phyloP scores from a whole-genome alignment of 2,329 filamentous ascomycete species.

The Onygenales sp. region DNA sequence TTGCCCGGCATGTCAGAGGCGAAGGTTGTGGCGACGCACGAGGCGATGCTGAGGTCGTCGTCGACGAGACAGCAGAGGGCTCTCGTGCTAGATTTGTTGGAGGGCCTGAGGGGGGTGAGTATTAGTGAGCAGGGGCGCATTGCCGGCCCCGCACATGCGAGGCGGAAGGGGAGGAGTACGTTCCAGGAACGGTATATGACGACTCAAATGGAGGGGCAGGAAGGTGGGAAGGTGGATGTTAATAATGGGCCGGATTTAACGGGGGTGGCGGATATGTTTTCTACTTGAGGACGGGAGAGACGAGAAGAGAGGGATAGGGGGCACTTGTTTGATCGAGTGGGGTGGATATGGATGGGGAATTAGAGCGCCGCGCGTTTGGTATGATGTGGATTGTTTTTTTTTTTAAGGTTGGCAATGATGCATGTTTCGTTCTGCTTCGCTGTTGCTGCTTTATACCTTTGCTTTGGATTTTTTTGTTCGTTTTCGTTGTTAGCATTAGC shows the following conservation, averaged over 20 bases:
- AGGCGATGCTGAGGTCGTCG: constrained; percentile 47
- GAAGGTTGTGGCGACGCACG: constrained; percentile 57
- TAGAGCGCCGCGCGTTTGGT: no score
- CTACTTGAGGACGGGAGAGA: constrained; percentile 5
- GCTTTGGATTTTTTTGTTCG: no score
- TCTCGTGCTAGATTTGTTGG: constrained; percentile 73
- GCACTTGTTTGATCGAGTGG: no score
- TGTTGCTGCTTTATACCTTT: no score
- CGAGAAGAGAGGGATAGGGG: no score
- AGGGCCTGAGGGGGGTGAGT: constrained; percentile 79
- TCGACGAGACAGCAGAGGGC: constrained; percentile 66
- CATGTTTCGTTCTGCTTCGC: no score
- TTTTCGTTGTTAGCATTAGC: no score
- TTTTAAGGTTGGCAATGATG: no score
- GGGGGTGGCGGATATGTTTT: constrained; percentile 46
- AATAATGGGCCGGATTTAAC: constrained; percentile 42
- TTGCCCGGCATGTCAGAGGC: constrained; percentile 65
- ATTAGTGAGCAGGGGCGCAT: constrained; percentile 91
- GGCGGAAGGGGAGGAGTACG: constrained; percentile 32
- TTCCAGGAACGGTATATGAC: constrained; percentile 37
- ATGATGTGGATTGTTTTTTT: no score
- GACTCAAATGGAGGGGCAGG: constrained; percentile 34
- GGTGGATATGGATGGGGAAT: no score
- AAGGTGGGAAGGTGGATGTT: constrained; percentile 31
- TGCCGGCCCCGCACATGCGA: constrained; percentile 31